Percentiles rank a stretch among this genome's conserved stretches.
These are phyloP conservation scores for Ceratobasidium sp. DNA, from an alignment of 1,284 basidiomycete species.

Conservation along the genomic window DNA sequence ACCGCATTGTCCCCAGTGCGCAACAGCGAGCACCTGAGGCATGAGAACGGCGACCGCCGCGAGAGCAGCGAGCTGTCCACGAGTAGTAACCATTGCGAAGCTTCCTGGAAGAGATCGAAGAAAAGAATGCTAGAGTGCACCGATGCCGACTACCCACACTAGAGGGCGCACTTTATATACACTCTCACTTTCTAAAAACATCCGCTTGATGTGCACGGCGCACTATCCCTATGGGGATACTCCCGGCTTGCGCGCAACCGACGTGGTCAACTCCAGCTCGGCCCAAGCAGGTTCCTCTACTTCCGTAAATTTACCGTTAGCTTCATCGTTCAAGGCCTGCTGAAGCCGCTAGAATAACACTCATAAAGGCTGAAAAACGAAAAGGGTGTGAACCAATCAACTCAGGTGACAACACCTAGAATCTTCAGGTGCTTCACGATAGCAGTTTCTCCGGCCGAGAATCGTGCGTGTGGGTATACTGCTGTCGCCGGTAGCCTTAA, in stretches of 20 bases:
- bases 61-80: slow-evolving; percentile 29
- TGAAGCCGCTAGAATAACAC: neutral
- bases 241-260: neutral
- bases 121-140: neutral
- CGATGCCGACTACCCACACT: neutral
- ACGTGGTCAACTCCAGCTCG: neutral
- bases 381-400: neutral
- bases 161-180: neutral
- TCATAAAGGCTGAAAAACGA: neutral
- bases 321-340: neutral
- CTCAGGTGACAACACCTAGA: slow-evolving; percentile 24
- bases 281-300: neutral
- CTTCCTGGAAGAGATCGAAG: neutral
- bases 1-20: slow-evolving; percentile 21
- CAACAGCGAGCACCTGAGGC: slow-evolving; percentile 8
- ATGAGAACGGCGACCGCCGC: slow-evolving; percentile 4
- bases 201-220: neutral
- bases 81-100: neutral
- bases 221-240: slow-evolving; percentile 38
- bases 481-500: neutral
- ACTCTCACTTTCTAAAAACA: neutral
- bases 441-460: slow-evolving; percentile 17
- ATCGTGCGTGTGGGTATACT: neutral
- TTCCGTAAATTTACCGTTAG: slow-evolving; percentile 37
- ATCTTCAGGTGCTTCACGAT: neutral